phyloP scores from a whole-genome alignment of 1,139 yeast species.

The Hyphopichia wangnamkhiaoensis region DNA sequence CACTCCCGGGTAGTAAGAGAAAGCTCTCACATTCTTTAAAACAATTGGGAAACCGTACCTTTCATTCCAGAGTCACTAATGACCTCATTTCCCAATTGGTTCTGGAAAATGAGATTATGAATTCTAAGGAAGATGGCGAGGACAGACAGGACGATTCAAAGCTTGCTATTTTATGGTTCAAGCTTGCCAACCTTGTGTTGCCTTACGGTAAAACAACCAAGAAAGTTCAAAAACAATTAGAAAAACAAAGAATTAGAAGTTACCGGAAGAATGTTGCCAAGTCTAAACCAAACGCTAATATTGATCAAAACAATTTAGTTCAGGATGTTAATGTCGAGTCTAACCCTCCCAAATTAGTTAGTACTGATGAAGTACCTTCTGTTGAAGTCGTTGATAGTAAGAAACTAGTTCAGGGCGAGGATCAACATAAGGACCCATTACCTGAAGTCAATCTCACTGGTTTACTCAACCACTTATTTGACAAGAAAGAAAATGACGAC shows the following conservation, averaged over 20 bases:
- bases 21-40: not conserved
- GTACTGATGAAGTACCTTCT: constrained; percentile 1
- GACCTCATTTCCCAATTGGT: not conserved
- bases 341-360: not conserved
- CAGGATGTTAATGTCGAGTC: not conserved
- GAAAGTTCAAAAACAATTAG: not conserved
- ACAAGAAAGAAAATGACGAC: not conserved
- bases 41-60: not conserved
- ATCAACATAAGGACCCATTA: not conserved
- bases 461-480: constrained; percentile 1
- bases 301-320: not conserved
- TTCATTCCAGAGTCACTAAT: not conserved
- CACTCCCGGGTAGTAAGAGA: not conserved
- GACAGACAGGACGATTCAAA: constrained; percentile 1
- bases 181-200: constrained; percentile 3
- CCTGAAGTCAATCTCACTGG: constrained; percentile 2
- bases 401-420: not conserved
- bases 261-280: not conserved
- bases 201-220: constrained; percentile 2
- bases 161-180: constrained; percentile 5
- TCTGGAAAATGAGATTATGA: not conserved
- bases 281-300: not conserved
- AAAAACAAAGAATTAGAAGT: not conserved
- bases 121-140: not conserved
- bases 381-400: not conserved